phyloP scores from a whole-genome alignment of 495 filamentous ascomycete genomes.

The Platismatia glauca region DNA sequence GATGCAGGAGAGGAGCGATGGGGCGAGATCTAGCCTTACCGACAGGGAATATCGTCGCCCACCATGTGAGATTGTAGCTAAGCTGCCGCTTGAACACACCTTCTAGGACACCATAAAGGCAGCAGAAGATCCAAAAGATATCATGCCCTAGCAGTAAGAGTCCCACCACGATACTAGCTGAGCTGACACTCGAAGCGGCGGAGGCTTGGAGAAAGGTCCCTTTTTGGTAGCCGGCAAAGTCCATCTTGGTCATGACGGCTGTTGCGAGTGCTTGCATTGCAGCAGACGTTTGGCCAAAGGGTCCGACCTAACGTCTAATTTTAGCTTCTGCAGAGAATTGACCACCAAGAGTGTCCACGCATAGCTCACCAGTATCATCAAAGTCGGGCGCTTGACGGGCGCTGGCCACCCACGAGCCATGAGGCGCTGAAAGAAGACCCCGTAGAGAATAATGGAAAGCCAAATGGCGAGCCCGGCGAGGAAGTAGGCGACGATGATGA shows the following conservation, averaged over 20 bases:
- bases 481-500: constrained; percentile 4
- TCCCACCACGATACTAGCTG: background rate
- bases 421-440: background rate
- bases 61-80: constrained; percentile 2
- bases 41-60: constrained; percentile 2
- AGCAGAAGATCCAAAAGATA: background rate
- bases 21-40: background rate
- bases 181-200: background rate
- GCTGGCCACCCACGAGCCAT: background rate
- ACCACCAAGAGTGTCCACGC: too few relatives aligned
- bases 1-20: too few relatives aligned
- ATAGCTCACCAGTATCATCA: constrained; percentile 4
- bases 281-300: background rate
- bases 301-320: background rate
- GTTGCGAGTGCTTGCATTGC: background rate
- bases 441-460: background rate
- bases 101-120: background rate
- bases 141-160: background rate
- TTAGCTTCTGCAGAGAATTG: background rate
- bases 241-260: constrained; percentile 3
- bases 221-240: constrained; percentile 2
- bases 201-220: background rate
- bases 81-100: background rate
- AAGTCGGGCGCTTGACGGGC: background rate
- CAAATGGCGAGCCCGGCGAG: background rate